These are phyloP conservation scores for Petunia hybrid DNA, from an alignment of 305 asterid genomes.

Conservation along the genomic window DNA sequence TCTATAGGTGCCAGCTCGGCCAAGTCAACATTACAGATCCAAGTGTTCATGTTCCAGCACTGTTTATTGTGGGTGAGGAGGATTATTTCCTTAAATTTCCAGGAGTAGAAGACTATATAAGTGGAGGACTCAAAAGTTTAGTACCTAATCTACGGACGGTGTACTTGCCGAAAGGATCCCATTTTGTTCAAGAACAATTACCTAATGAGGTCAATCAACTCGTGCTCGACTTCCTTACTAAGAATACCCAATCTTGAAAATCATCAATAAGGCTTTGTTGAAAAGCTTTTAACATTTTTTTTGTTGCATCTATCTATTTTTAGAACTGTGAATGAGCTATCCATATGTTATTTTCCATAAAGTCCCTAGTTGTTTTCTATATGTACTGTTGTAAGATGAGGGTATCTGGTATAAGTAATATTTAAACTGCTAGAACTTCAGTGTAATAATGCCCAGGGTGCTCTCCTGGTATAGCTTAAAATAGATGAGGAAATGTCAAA, in stretches of 20 bases:
- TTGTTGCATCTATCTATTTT: background rate
- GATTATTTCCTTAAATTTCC: constrained; percentile 64
- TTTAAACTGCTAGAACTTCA: background rate
- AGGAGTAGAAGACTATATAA: constrained; percentile 58
- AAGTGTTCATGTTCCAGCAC: constrained; percentile 54
- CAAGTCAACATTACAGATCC: constrained; percentile 38
- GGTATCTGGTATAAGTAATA: background rate
- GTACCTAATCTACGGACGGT: constrained; percentile 65
- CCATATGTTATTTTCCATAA: background rate
- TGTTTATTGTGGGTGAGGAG: constrained; percentile 69
- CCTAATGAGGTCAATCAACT: constrained; percentile 62
- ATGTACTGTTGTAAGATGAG: background rate
- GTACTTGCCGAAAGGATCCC: constrained; percentile 66
- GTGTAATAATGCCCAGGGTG: background rate
- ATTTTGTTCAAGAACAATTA: constrained; percentile 84
- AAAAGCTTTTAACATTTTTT: background rate
- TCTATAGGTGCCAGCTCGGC: constrained; percentile 45
- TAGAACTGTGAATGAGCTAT: background rate
- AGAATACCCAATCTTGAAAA: constrained; percentile 29
- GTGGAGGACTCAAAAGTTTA: constrained; percentile 49
- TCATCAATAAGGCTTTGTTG: background rate
- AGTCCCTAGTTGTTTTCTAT: background rate
- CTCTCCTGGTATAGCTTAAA: background rate
- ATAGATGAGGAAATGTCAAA: background rate
- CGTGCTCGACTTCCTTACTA: constrained; percentile 56